Evolutionary conservation across 164 flowering plant species (phyloP).

Genomic region (Piper longum): DNA sequence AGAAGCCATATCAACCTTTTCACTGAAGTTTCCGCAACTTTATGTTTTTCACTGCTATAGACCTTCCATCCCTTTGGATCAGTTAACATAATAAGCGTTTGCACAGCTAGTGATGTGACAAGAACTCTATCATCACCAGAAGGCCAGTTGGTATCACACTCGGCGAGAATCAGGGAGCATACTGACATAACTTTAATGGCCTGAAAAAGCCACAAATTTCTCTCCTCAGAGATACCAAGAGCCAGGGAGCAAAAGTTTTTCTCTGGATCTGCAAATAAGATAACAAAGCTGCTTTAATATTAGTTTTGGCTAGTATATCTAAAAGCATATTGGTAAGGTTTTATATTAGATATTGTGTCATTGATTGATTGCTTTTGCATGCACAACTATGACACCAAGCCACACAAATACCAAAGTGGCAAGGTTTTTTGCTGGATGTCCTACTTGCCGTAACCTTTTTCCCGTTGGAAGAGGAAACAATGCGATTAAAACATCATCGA

Average conservation of each 20-base stretch:
- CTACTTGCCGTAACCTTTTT: too few species aligned
- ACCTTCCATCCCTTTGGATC: constrained; percentile 69
- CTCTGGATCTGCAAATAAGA: constrained; percentile 31
- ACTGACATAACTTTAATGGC: constrained; percentile 49
- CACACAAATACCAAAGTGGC: background rate
- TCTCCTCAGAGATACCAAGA: constrained; percentile 52
- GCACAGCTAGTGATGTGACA: constrained; percentile 57
- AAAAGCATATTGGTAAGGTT: background rate
- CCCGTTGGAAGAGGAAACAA: background rate
- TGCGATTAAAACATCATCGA: background rate
- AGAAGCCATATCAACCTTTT: constrained; percentile 36
- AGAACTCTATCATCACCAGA: constrained; percentile 21
- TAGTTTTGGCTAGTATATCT: background rate
- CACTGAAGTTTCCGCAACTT: constrained; percentile 42
- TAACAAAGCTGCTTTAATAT: background rate
- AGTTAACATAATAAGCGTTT: constrained; percentile 54
- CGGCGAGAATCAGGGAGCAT: constrained; percentile 46
- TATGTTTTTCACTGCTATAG: constrained; percentile 12
- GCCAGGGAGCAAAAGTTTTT: constrained; percentile 65
- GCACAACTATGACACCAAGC: too few species aligned
- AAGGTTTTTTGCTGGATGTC: too few species aligned
- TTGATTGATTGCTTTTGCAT: too few species aligned
- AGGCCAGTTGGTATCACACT: constrained; percentile 25
- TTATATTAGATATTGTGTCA: too few species aligned
- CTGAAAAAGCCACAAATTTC: constrained; percentile 60